A percentile compares a stretch with the other conserved stretches of the same genome.
Evolutionary conservation across 108 stramenopile species (phyloP).

Genomic region (Epipyxis sp.): DNA sequence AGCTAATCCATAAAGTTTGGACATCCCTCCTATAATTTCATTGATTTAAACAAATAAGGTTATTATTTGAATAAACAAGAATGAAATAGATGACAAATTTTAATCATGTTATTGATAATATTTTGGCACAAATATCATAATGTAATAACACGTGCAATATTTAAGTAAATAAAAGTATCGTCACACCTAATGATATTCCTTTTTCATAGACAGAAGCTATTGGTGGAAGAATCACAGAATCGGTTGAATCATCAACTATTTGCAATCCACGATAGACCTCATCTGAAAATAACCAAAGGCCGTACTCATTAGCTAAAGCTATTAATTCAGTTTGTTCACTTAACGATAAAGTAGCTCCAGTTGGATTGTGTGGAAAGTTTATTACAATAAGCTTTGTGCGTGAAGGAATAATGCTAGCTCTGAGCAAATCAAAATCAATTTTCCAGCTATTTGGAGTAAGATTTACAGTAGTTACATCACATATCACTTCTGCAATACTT

Average conservation of each 20-base stretch:
- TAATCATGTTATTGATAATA: no score
- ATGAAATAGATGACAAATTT: no score
- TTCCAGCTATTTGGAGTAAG: background rate
- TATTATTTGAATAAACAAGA: no score
- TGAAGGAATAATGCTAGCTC: background rate
- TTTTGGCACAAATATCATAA: no score
- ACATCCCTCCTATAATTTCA: slow-evolving; percentile 35
- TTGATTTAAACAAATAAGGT: no score
- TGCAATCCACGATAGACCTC: slow-evolving; percentile 47
- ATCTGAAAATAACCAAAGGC: slow-evolving; percentile 38
- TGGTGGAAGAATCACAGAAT: background rate
- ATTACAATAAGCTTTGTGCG: slow-evolving; percentile 33
- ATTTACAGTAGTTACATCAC: background rate
- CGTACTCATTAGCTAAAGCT: slow-evolving; percentile 8
- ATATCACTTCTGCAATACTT: slow-evolving; percentile 16
- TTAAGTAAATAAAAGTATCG: no score
- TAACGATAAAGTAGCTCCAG: slow-evolving; percentile 30
- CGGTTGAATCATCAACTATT: slow-evolving; percentile 16
- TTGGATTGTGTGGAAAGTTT: slow-evolving; percentile 52
- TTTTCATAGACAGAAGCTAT: slow-evolving; percentile 6
- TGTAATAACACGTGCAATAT: no score
- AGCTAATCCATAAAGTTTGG: slow-evolving; percentile 38
- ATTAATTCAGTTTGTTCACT: slow-evolving; percentile 26
- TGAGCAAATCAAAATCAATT: slow-evolving; percentile 28
- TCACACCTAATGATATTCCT: no score